Base-by-base conservation (phyloP, 176 grass and related monocot species). In the Guadua angustifolia region DNA sequence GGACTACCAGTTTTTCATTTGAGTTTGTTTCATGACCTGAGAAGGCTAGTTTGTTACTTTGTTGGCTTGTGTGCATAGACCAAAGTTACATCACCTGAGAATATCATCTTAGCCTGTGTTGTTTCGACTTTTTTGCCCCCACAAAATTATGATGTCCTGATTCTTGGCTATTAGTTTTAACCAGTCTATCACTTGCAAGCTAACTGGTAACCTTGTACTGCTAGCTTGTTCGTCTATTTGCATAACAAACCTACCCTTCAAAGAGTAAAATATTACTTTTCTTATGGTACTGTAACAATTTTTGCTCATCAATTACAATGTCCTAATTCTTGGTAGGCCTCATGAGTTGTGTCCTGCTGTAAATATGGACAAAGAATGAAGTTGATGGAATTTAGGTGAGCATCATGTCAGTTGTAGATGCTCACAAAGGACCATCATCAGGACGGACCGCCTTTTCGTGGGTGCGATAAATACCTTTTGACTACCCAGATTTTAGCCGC, bases 311-410 rank as follows among this genome's bases (percentile, higher is more conserved):
- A 57, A 6, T 14, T 69, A 45, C 45, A 60, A 65, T 83, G 84
- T 78, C 83, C 88, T 83, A 73, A 89, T 89, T 89, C 88, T 89
- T 89, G 71, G 82, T 50, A 62, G 63, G 71, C 55, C 0, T 43
- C 53, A 53, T 81, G 55, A 89, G 88, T 64, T 81, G 88, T 2
- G 1, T 51, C 64, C 45, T 77, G 82, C 77, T 85, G 77, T 89
- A 89, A 85, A 89, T 81, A 76, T 89, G 88, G 82, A 65, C 83
- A 77, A 5, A 89, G 19, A 89, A 33, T 81, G 22, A 76, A 10
- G 15, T 64, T 82, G 88, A 86, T 86, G 83, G 71, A 70, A 89
- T 86, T 85, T 86, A 82, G 83, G 36, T 89, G 83, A 47, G 71
- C 73, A 77, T 77, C 39, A 33, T 45, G 22, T 56, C 35, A 89